Percentiles rank a stretch among this genome's conserved stretches.
These are phyloP conservation scores for Peribolospora baueri DNA, from an alignment of 768 basidiomycete species.

Conservation along the genomic window DNA sequence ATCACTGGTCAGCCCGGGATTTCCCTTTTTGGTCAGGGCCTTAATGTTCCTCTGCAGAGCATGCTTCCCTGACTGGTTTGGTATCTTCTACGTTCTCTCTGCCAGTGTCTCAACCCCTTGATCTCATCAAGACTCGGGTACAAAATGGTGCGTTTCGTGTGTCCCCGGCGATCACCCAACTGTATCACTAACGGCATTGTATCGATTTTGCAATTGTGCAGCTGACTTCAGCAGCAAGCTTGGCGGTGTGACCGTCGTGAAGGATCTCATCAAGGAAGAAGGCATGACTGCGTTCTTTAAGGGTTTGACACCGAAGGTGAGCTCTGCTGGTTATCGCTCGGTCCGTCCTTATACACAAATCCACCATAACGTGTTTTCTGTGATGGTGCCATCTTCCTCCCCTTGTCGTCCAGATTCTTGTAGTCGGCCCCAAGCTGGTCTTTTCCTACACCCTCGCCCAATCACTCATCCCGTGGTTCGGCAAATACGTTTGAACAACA, in stretches of 20 bases:
- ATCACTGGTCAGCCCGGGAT: no score
- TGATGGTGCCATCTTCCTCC: neutral
- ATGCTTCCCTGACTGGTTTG: neutral
- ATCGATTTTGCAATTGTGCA: conserved; percentile 30
- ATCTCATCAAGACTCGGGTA: conserved; percentile 53
- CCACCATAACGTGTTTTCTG: neutral
- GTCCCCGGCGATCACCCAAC: neutral
- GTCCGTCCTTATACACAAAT: neutral
- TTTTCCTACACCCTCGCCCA: conserved; percentile 97
- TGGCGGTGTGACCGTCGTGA: conserved; percentile 48
- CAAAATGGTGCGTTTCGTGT: neutral
- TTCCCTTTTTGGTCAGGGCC: no score
- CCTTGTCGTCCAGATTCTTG: conserved; percentile 39
- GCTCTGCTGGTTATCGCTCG: conserved; percentile 4
- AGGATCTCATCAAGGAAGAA: conserved; percentile 67
- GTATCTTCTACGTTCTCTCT: conserved; percentile 40
- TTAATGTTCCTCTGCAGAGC: neutral
- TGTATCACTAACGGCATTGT: neutral
- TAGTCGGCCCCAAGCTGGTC: conserved; percentile 90
- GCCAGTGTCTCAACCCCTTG: conserved; percentile 55
- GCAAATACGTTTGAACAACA: conserved; percentile 41
- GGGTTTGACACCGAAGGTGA: conserved; percentile 83
- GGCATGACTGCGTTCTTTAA: conserved; percentile 74
- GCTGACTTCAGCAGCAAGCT: conserved; percentile 14
- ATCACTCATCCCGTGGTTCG: conserved; percentile 75